Evolutionary conservation across 1,139 yeast species (phyloP).

Genomic region (Blastobotrys apis): DNA sequence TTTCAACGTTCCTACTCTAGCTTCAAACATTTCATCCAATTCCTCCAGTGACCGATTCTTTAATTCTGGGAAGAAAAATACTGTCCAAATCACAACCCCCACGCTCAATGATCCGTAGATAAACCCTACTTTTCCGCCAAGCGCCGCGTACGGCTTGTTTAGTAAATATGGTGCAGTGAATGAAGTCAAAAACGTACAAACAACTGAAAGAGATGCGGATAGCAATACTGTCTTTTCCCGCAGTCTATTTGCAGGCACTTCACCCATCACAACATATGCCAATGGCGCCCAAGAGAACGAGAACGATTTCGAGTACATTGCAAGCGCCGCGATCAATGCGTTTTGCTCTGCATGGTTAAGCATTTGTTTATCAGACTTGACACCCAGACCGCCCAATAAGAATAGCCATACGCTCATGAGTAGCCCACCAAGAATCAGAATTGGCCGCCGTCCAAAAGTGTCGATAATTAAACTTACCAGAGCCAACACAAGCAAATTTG

Average conservation of each 20-base stretch:
- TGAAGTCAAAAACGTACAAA: conserved; percentile 13
- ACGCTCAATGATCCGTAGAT: conserved; percentile 10
- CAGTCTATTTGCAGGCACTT: conserved; percentile 9
- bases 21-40: conserved; percentile 43
- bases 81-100: conserved; percentile 1
- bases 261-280: conserved; percentile 15
- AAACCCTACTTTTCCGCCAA: conserved; percentile 14
- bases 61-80: conserved; percentile 44
- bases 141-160: conserved; percentile 15
- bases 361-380: neutral
- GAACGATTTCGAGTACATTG: conserved; percentile 7
- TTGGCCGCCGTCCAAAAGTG: conserved; percentile 15
- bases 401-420: conserved; percentile 15
- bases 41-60: conserved; percentile 40
- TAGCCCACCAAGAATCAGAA: conserved; percentile 12
- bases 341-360: conserved; percentile 5
- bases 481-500: neutral
- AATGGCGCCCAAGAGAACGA: conserved; percentile 14
- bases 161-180: conserved; percentile 14
- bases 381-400: conserved; percentile 14
- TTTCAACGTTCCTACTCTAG: conserved; percentile 4
- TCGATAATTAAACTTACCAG: conserved; percentile 10
- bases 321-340: conserved; percentile 4
- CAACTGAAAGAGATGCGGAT: conserved; percentile 12
- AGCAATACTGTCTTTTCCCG: conserved; percentile 13